phyloP scores from a whole-genome alignment of 1,284 basidiomycete genomes.

The Ganoderma multipileum region DNA sequence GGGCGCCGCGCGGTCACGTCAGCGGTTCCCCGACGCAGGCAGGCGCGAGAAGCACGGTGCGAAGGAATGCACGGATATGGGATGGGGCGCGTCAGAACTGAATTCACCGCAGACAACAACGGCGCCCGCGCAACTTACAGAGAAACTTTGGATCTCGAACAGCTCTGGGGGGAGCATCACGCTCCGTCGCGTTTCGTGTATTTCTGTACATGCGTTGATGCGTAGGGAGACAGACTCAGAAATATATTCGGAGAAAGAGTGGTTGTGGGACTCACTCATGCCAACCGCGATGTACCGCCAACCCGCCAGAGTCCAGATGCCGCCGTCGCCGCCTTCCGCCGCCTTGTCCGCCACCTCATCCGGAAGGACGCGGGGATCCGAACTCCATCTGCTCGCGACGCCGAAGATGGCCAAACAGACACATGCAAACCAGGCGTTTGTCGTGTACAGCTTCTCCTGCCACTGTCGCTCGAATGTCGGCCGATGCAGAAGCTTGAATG shows the following conservation, averaged over 20 bases:
- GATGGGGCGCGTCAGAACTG: constrained; percentile 14
- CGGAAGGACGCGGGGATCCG: constrained; percentile 54
- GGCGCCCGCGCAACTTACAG: constrained; percentile 32
- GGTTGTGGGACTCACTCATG: constrained; percentile 26
- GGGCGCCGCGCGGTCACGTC: constrained; percentile 22
- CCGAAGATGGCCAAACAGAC: constrained; percentile 59
- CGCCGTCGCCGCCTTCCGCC: constrained; percentile 39
- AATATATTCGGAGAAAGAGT: background rate
- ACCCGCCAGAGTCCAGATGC: constrained; percentile 34
- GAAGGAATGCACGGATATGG: constrained; percentile 6
- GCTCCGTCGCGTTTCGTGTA: constrained; percentile 33
- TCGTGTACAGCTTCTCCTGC: constrained; percentile 47
- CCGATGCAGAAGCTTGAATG: constrained; percentile 51
- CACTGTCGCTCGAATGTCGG: constrained; percentile 55
- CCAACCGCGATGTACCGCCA: constrained; percentile 35
- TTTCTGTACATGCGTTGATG: constrained; percentile 23
- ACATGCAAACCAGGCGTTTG: constrained; percentile 53
- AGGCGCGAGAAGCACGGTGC: constrained; percentile 1
- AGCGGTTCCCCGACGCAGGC: background rate
- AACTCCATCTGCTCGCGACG: constrained; percentile 53
- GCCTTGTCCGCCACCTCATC: constrained; percentile 40
- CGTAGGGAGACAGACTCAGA: background rate
- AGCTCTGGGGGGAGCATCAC: constrained; percentile 38
- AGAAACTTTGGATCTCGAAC: constrained; percentile 41
- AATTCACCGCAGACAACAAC: constrained; percentile 3